Percentiles rank a stretch among this genome's conserved stretches.
phyloP scores from a whole-genome alignment of 768 basidiomycete species.

The Podaxis sp. region DNA sequence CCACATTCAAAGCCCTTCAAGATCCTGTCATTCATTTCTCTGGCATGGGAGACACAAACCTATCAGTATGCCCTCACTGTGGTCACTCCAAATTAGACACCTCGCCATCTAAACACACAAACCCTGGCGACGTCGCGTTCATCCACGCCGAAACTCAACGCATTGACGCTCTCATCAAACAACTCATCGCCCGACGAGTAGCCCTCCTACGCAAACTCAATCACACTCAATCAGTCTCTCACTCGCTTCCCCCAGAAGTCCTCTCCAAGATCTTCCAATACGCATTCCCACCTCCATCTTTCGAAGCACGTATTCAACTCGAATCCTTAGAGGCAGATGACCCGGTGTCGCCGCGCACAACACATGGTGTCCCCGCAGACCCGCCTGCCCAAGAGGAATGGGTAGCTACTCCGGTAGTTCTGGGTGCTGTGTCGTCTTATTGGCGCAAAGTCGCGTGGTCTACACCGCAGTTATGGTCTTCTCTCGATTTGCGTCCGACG shows the following conservation, averaged over 20 bases:
- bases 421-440: not conserved
- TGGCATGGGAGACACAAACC: too few relatives aligned
- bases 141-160: not conserved
- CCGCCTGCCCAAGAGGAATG: not conserved
- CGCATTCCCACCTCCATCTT: not conserved
- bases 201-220: not conserved
- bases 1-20: too few relatives aligned
- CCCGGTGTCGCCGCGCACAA: too few relatives aligned
- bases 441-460: slow-evolving; percentile 5
- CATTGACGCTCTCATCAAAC: not conserved
- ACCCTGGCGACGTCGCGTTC: not conserved
- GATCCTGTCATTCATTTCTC: too few relatives aligned
- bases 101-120: too few relatives aligned
- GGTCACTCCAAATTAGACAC: too few relatives aligned
- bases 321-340: not conserved
- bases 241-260: not conserved
- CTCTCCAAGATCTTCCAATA: not conserved
- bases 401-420: not conserved
- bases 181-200: not conserved
- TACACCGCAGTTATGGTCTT: not conserved
- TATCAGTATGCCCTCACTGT: too few relatives aligned
- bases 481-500: not conserved
- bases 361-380: not conserved
- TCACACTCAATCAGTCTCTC: not conserved
- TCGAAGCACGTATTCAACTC: not conserved